A percentile compares a stretch with the other conserved stretches of the same genome.
Evolutionary conservation across 2,329 filamentous ascomycete genomes (phyloP).

Genomic region (Curvularia sp.): DNA sequence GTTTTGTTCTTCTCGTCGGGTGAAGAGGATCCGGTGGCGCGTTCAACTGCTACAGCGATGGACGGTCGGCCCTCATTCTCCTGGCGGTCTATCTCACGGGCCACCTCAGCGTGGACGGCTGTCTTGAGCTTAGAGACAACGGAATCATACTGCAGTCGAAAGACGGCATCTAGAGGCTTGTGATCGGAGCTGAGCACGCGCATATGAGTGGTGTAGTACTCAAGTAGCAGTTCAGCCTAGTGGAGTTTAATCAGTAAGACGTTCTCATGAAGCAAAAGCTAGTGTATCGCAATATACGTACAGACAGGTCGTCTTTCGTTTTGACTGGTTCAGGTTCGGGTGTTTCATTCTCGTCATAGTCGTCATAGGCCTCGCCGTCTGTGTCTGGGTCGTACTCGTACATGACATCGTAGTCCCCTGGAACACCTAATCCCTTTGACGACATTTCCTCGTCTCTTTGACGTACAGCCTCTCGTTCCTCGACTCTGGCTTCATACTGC

Average conservation of each 20-base stretch:
- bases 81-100: constrained; percentile 82
- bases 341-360: constrained; percentile 47
- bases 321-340: constrained; percentile 58
- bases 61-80: constrained; percentile 89
- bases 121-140: constrained; percentile 86
- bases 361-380: constrained; percentile 64
- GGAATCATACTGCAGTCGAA: constrained; percentile 83
- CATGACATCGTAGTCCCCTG: constrained; percentile 79
- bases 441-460: constrained; percentile 87
- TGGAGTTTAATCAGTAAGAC: background rate
- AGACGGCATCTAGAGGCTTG: constrained; percentile 86
- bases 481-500: constrained; percentile 67
- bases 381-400: constrained; percentile 90
- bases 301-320: constrained; percentile 65
- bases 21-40: constrained; percentile 38
- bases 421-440: constrained; percentile 75
- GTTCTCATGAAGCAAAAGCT: too few relatives aligned
- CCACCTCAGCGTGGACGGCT: constrained; percentile 84
- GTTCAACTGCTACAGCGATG: constrained; percentile 82
- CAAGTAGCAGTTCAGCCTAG: constrained; percentile 60
- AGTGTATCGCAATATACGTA: background rate
- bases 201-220: constrained; percentile 86
- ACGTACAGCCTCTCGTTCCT: constrained; percentile 71
- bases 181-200: constrained; percentile 91
- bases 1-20: constrained; percentile 39